Evolutionary conservation across 2,329 filamentous ascomycete species (phyloP).

Genomic region (Colletotrichum sojae): DNA sequence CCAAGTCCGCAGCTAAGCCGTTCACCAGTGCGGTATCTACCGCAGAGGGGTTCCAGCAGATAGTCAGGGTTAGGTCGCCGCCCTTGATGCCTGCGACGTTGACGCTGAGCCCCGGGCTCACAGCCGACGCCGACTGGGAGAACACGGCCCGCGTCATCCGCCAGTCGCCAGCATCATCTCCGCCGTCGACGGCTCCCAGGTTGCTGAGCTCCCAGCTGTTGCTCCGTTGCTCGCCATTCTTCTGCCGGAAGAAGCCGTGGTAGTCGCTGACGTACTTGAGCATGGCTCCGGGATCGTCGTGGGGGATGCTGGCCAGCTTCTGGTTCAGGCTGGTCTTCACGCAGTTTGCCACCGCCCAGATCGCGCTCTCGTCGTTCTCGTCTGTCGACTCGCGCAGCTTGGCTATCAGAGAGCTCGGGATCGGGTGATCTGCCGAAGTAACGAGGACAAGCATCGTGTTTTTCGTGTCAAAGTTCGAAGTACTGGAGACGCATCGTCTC

Average conservation of each 20-base stretch:
- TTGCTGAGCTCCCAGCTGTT: slow-evolving; percentile 68
- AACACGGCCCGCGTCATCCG: slow-evolving; percentile 62
- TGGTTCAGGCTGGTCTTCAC: slow-evolving; percentile 53
- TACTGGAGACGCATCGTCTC: slow-evolving; percentile 52
- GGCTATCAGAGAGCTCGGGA: slow-evolving; percentile 45
- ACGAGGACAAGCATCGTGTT: slow-evolving; percentile 57
- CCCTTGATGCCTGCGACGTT: slow-evolving; percentile 63
- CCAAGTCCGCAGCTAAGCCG: slow-evolving; percentile 55
- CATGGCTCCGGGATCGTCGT: slow-evolving; percentile 60
- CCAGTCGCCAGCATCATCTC: slow-evolving; percentile 45
- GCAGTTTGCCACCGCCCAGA: slow-evolving; percentile 60
- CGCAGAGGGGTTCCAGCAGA: slow-evolving; percentile 64
- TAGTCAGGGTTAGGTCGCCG: slow-evolving; percentile 56
- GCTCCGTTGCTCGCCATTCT: slow-evolving; percentile 58
- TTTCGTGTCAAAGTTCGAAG: slow-evolving; percentile 47
- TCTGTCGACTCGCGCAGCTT: slow-evolving; percentile 44
- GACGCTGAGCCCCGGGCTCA: slow-evolving; percentile 59
- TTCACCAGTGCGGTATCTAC: slow-evolving; percentile 56
- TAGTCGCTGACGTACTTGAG: slow-evolving; percentile 61
- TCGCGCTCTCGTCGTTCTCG: slow-evolving; percentile 44
- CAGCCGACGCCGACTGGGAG: slow-evolving; percentile 62
- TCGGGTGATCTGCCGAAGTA: slow-evolving; percentile 51
- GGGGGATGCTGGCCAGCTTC: slow-evolving; percentile 52
- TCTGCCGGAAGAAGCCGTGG: slow-evolving; percentile 54
- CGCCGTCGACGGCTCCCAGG: slow-evolving; percentile 58